A percentile compares a stretch with the other conserved stretches of the same genome.
Evolutionary conservation across 306 rosid genomes (phyloP).

Genomic region (Acacia crassicarpa): DNA sequence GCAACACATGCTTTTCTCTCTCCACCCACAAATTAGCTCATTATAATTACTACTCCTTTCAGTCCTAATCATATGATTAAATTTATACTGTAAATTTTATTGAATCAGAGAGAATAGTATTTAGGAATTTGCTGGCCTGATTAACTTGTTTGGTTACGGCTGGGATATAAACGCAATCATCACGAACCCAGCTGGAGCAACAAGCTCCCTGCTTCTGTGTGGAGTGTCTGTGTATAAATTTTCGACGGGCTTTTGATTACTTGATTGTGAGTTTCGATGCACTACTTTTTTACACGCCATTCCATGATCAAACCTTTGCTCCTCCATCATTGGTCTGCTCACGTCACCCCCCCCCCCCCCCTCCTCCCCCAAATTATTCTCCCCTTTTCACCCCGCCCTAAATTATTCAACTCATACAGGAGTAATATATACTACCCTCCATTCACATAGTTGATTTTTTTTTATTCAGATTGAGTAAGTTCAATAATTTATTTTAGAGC

Average conservation of each 20-base stretch:
- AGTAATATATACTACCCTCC: too few species aligned
- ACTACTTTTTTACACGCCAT: conserved; percentile 39
- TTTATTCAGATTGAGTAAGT: too few species aligned
- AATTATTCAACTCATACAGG: neutral
- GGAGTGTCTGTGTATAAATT: neutral
- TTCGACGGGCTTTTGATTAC: neutral
- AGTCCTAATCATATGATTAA: too few species aligned
- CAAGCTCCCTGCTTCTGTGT: neutral
- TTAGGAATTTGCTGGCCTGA: too few species aligned
- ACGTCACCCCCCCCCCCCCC: conserved; percentile 32
- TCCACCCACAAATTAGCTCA: neutral
- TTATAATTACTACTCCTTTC: too few species aligned
- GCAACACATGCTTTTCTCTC: neutral
- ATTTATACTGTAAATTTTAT: too few species aligned
- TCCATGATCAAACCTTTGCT: conserved; percentile 49
- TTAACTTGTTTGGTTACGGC: too few species aligned
- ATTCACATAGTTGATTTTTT: too few species aligned
- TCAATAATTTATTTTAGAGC: too few species aligned
- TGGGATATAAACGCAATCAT: too few species aligned
- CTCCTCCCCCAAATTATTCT: neutral
- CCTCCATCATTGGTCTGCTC: conserved; percentile 40
- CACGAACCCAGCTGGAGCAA: neutral
- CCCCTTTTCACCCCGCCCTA: neutral
- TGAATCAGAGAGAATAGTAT: too few species aligned
- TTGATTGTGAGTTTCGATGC: conserved; percentile 50